phyloP scores from a whole-genome alignment of 306 rosid species.

The Betula pendula region DNA sequence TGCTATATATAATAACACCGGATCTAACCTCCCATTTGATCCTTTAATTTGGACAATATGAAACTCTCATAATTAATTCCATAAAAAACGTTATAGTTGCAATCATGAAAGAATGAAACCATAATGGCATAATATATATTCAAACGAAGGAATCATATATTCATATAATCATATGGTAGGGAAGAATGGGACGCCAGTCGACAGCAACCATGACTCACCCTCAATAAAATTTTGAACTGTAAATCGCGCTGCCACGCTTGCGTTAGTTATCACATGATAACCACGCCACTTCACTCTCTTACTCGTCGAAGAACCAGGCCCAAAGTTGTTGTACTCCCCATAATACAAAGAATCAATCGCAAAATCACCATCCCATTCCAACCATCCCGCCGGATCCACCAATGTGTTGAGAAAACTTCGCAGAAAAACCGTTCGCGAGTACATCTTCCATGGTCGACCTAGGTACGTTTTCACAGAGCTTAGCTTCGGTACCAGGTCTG shows the following conservation, averaged over 20 bases:
- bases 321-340: constrained; percentile 53
- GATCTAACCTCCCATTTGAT: no score
- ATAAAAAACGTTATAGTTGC: no score
- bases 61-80: no score
- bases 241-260: constrained; percentile 40
- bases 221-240: constrained; percentile 42
- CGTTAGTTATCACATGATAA: constrained; percentile 37
- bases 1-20: no score
- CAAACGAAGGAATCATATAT: not conserved
- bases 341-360: constrained; percentile 50
- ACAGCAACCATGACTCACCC: constrained; percentile 51
- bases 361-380: constrained; percentile 55
- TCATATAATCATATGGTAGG: constrained; percentile 34
- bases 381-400: constrained; percentile 59
- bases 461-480: constrained; percentile 37
- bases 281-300: constrained; percentile 56
- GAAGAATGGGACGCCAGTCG: constrained; percentile 47
- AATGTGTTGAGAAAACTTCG: constrained; percentile 33
- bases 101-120: not conserved
- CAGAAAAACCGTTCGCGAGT: constrained; percentile 46
- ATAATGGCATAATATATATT: no score
- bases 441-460: constrained; percentile 59
- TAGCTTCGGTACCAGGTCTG: constrained; percentile 34
- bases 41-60: no score
- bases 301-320: constrained; percentile 45